Evolutionary conservation across 768 basidiomycete species (phyloP).

Genomic region (Nidularia pulvinata): DNA sequence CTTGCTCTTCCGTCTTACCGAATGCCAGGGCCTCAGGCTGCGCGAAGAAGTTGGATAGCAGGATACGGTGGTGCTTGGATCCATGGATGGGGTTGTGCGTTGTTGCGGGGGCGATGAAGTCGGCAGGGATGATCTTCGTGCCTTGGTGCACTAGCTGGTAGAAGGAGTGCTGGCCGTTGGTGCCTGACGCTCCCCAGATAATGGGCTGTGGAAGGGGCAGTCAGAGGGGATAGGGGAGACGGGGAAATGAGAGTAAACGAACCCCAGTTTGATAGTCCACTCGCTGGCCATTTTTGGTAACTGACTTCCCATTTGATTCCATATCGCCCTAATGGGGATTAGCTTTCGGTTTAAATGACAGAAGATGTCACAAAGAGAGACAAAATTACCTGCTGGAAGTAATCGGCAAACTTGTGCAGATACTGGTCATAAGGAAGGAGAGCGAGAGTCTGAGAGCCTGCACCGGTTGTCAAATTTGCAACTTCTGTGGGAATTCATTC

Average conservation of each 20-base stretch:
- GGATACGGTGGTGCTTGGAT: constrained; percentile 96
- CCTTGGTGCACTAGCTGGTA: constrained; percentile 98
- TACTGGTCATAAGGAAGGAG: constrained; percentile 99
- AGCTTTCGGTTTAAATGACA: not conserved
- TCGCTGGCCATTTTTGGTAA: constrained; percentile 92
- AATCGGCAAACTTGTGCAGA: constrained; percentile 98
- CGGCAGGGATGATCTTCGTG: constrained; percentile 89
- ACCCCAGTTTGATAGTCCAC: constrained; percentile 98
- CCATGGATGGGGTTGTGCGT: constrained; percentile 86
- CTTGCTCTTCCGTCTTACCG: constrained; percentile 93
- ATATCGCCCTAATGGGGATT: constrained; percentile 76
- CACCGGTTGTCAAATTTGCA: not conserved
- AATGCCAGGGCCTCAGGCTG: constrained; percentile 98
- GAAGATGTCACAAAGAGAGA: not conserved
- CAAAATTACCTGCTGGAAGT: constrained; percentile 86
- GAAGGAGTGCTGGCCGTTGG: constrained; percentile 99
- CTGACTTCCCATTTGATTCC: constrained; percentile 98
- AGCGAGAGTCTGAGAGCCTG: constrained; percentile 91
- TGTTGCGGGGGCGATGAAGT: constrained; percentile 92
- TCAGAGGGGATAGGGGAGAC: not conserved
- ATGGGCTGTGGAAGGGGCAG: constrained; percentile 64
- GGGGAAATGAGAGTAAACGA: constrained; percentile 6
- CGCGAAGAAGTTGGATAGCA: constrained; percentile 97
- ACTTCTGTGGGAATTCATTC: not conserved
- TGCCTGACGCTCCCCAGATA: constrained; percentile 98